Evolutionary conservation across 805 yeast genomes (phyloP), one percentile per base, ranked within the genome.

Genomic region (Metschnikowia corniflorae): DNA sequence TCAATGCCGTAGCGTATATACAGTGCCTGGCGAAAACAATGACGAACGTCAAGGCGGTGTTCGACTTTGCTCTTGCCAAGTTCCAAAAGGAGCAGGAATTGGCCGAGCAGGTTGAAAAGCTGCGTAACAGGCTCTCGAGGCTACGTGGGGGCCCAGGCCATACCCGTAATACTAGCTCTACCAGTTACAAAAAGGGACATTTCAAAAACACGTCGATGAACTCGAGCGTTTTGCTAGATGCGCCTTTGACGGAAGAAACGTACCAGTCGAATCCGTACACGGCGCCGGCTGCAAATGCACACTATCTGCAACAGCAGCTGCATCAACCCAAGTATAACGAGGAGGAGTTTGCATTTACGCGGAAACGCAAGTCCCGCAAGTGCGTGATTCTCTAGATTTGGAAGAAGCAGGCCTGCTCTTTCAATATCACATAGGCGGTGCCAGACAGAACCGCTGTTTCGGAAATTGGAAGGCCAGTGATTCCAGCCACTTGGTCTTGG

Each of bases 21-120:
- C 84, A 82, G 57, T 86, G 95, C 55, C 84, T 94, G 6, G 86
- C 96, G 5, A 81, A 78, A 47, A 65, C 73, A 14, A 77, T 78
- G 68, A 69, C 72, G 39, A 85, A 86, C 39, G 76, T 89, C 7
- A 65, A 67, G 32, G 74, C 77, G 22, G 80, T 87, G 2, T 88
- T 89, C 57, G 73, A 82, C 50, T 63, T 70, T 31, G 86, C 86
- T 7, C 58, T 75, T 40, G 52, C 61, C 40, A 65, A 69, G 44
- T 69, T 64, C 49, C 70, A 70, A 47, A 60, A 57, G 49, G 52
- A 65, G 44, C 44, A 46, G 39, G 65, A 63, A 43, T 32, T 51
- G 41, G 57, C 59, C 33, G 72, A 66, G 38, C 65, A 62, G 45
- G 44, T 57, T 28, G 72, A 66, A 27, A 62, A 58, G 33, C 52